phyloP scores from a whole-genome alignment of 805 yeast species.

The Nakazawaea populi region DNA sequence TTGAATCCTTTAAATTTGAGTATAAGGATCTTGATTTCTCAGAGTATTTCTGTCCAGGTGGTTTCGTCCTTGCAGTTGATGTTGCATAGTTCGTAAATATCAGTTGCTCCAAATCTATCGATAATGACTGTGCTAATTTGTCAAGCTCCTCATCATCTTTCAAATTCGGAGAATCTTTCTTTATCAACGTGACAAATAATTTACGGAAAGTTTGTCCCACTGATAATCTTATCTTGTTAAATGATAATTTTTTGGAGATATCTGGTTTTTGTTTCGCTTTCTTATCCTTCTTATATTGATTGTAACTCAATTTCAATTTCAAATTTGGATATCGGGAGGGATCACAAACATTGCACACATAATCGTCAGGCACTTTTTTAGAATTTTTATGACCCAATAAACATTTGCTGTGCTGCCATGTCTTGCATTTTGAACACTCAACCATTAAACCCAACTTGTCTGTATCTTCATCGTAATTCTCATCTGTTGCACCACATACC shows the following conservation, averaged over 20 bases:
- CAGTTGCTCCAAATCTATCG: constrained; percentile 46
- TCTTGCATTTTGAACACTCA: constrained; percentile 57
- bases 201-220: constrained; percentile 47
- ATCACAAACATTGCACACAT: constrained; percentile 52
- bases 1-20: constrained; percentile 52
- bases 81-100: constrained; percentile 33
- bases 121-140: constrained; percentile 36
- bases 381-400: constrained; percentile 41
- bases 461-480: constrained; percentile 50
- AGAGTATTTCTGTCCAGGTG: constrained; percentile 38
- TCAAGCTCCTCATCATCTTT: constrained; percentile 22
- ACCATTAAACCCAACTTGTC: constrained; percentile 54
- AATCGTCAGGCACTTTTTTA: constrained; percentile 37
- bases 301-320: constrained; percentile 23
- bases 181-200: constrained; percentile 34
- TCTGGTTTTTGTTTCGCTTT: constrained; percentile 15
- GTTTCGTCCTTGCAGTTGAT: constrained; percentile 8
- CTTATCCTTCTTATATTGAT: constrained; percentile 17
- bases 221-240: constrained; percentile 34
- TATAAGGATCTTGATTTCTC: constrained; percentile 63
- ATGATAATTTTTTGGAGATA: constrained; percentile 14
- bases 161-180: constrained; percentile 22
- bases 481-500: constrained; percentile 56
- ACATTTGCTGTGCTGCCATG: constrained; percentile 72
- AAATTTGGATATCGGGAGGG: constrained; percentile 31